These are phyloP conservation scores for Aspergillus sp. DNA, from an alignment of 2,329 filamentous ascomycete species.

Conservation along the genomic window DNA sequence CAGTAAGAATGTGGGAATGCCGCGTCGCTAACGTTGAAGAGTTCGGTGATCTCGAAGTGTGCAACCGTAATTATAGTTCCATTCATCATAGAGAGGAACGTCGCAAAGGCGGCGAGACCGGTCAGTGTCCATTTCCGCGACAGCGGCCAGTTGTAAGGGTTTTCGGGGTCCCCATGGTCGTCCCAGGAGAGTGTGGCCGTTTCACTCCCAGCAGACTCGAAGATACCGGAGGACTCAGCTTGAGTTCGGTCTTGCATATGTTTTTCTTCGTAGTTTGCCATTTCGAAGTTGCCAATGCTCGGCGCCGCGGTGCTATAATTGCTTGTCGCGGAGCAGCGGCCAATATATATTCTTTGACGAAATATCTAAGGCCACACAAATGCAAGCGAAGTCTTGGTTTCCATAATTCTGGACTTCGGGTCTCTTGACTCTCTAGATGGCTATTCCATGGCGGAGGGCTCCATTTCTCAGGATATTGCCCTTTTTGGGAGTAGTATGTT, in stretches of 20 bases:
- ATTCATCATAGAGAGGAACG: slow-evolving; percentile 21
- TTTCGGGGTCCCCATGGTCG: slow-evolving; percentile 8
- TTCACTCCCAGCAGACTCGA: neutral
- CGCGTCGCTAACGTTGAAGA: slow-evolving; percentile 16
- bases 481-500: neutral
- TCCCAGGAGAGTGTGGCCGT: neutral
- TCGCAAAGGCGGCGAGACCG: slow-evolving; percentile 17
- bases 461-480: neutral
- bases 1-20: slow-evolving; percentile 22
- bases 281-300: neutral
- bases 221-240: neutral
- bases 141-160: slow-evolving; percentile 21
- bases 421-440: neutral
- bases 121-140: slow-evolving; percentile 20
- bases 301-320: neutral
- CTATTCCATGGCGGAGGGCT: neutral
- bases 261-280: neutral
- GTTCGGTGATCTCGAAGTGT: slow-evolving; percentile 12
- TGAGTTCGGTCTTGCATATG: neutral
- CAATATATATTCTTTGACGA: neutral
- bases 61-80: slow-evolving; percentile 22
- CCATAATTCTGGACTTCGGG: neutral
- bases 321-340: neutral
- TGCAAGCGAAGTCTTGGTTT: neutral
- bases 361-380: neutral